Evolutionary conservation across 306 rosid species (phyloP), one percentile per base, ranked within the genome.

Genomic region (Hippophae tibetana): DNA sequence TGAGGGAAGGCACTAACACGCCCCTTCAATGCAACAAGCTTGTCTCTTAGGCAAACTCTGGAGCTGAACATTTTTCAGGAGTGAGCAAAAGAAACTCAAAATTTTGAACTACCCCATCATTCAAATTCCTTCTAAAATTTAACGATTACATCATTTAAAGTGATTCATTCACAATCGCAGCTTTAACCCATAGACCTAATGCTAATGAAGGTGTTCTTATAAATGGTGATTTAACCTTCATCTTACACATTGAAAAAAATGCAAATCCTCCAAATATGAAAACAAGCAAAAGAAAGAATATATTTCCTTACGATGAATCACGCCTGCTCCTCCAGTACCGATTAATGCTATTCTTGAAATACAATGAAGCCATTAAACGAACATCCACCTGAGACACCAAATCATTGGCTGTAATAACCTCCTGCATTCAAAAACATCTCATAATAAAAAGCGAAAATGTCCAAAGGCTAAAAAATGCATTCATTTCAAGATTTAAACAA

Each of bases 281-380:
- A 43, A 70, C 60, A 46, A 12, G 8, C 18, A 43, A 61, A 42
- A 52, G 12, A 31, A 56, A 44, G 12, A 26, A 81, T 40, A 43
- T 58, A 53, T 31, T 2, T 54, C 66, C 66, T 75, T 61, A 85
- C 90, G 71, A 62, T 4, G 95, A 85, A 61, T 82, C 83, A 13
- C 86, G 93, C 57, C 84, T 80, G 59, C 61, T 74, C 64, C 98
- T 86, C 98, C 98, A 92, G 67, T 92, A 80, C 13, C 98, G 87
- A 64, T 80, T 85, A 44, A 92, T 62, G 58, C 87, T 80, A 47
- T 92, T 92, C 75, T 92, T 92, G 69, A 92, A 87, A 70, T 76
- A 83, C 43, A 92, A 84, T 1, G 96, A 76, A 43, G 98, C 96
- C 96, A 92, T 65, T 76, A 92, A 69, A 41, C 96, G 89, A 70